These are phyloP conservation scores for Pharus latifolius DNA, from an alignment of 176 grass and related monocot species.

Conservation along the genomic window DNA sequence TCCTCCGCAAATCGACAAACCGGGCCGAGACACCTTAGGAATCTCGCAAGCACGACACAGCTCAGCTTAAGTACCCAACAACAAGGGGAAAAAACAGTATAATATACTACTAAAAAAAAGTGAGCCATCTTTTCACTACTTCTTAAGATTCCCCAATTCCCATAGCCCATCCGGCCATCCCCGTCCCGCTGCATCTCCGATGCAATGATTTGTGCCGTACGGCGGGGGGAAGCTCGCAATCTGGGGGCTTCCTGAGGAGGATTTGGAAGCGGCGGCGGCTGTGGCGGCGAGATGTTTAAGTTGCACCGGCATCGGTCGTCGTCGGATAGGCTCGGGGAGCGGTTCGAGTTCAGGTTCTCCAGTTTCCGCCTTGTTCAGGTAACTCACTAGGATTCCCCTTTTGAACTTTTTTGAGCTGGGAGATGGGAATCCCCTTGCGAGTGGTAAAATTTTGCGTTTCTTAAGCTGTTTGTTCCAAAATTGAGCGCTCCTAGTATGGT, in stretches of 20 bases:
- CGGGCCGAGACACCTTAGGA: no score
- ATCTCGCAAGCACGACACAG: no score
- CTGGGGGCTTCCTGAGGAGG: not conserved
- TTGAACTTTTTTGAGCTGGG: not conserved
- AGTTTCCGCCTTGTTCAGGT: conserved; percentile 85
- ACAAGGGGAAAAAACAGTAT: no score
- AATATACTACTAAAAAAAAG: no score
- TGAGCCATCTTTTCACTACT: not conserved
- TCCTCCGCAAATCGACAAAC: no score
- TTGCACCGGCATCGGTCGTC: conserved; percentile 71
- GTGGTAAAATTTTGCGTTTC: no score
- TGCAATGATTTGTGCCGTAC: conserved; percentile 1
- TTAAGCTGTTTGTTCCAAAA: no score
- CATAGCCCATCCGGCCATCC: no score
- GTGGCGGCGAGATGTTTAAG: conserved; percentile 62
- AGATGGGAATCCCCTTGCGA: no score
- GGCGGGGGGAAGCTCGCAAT: not conserved
- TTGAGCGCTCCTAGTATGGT: no score
- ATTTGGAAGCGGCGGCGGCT: not conserved
- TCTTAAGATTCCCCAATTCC: conserved; percentile 16
- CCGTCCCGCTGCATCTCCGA: no score
- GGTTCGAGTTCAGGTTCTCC: conserved; percentile 86
- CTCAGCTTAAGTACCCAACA: no score
- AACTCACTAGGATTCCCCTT: not conserved
- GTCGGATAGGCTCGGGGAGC: conserved; percentile 67